A percentile compares a stretch with the other conserved stretches of the same genome.
Conservation (phyloP, 768 basidiomycete species). For the Amanita muscaria region DNA sequence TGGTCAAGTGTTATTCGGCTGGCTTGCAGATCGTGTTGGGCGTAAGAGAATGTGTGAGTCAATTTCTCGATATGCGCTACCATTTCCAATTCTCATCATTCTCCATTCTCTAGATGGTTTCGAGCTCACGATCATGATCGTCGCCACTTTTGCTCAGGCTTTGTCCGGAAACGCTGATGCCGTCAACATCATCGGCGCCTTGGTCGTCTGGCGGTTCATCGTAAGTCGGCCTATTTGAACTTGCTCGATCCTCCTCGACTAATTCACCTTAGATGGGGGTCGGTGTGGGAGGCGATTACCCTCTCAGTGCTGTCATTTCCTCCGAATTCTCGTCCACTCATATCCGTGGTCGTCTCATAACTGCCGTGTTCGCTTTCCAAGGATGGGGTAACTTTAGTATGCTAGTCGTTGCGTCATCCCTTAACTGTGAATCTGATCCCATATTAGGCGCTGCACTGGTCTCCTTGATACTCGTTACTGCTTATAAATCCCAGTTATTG, state of each 20-base stretch:
- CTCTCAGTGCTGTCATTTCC: slow-evolving; percentile 76
- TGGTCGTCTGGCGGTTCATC: slow-evolving; percentile 81
- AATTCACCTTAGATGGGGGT: slow-evolving; percentile 47
- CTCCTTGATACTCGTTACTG: too few species aligned
- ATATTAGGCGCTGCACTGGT: too few species aligned
- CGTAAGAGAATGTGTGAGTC: slow-evolving; percentile 71
- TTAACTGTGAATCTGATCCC: neutral
- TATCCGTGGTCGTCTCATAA: slow-evolving; percentile 81
- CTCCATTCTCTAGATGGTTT: slow-evolving; percentile 42
- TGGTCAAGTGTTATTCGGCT: slow-evolving; percentile 74
- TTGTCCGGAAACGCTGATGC: slow-evolving; percentile 60
- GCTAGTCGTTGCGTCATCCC: slow-evolving; percentile 4
- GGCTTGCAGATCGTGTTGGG: slow-evolving; percentile 71
- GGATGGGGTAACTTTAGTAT: slow-evolving; percentile 83
- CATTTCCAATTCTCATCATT: neutral
- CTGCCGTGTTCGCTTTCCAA: slow-evolving; percentile 77
- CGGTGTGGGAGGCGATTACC: slow-evolving; percentile 88
- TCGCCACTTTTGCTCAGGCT: slow-evolving; percentile 74
- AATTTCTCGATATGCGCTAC: slow-evolving; percentile 8
- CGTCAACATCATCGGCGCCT: slow-evolving; percentile 62
- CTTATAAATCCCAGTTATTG: slow-evolving; percentile 54
- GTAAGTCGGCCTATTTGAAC: slow-evolving; percentile 19
- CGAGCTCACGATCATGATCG: slow-evolving; percentile 75
- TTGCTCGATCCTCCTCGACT: slow-evolving; percentile 2
- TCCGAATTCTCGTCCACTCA: slow-evolving; percentile 80